Conservation (phyloP, 2,329 filamentous ascomycete species). For the Epichloe bromicola region DNA sequence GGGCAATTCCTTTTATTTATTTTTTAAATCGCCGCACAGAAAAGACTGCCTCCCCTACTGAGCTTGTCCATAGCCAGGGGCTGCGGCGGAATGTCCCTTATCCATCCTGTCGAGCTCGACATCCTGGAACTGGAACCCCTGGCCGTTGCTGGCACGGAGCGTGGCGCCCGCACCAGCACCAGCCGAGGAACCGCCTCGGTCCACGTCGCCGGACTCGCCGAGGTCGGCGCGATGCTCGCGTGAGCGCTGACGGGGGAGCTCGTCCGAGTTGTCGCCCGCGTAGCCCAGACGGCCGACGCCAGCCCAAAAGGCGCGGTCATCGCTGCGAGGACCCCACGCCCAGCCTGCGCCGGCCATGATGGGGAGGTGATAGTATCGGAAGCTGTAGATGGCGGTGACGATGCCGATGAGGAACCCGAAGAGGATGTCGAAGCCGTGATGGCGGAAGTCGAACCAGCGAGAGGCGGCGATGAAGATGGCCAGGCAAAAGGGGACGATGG, state of each 20-base stretch:
- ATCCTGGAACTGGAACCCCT: conserved; percentile 15
- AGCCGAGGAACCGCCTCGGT: conserved; percentile 1
- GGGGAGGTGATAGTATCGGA: conserved; percentile 77
- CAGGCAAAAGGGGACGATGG: conserved; percentile 56
- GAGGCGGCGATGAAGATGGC: conserved; percentile 76
- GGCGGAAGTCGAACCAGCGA: conserved; percentile 77
- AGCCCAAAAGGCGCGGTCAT: conserved; percentile 64
- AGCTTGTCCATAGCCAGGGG: neutral
- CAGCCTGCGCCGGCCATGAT: conserved; percentile 65
- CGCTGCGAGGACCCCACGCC: conserved; percentile 72
- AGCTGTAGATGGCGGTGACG: conserved; percentile 57
- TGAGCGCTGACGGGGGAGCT: conserved; percentile 9
- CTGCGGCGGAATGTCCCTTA: neutral
- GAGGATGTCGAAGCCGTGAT: conserved; percentile 86
- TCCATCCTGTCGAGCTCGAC: conserved; percentile 18
- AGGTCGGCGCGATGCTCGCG: conserved; percentile 12
- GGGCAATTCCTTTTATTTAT: too few relatives aligned
- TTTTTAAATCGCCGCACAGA: too few relatives aligned
- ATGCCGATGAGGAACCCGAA: conserved; percentile 73
- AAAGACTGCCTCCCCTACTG: neutral
- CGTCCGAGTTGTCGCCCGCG: conserved; percentile 28
- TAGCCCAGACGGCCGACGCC: conserved; percentile 52
- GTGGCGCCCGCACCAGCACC: neutral
- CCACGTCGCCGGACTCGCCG: conserved; percentile 15
- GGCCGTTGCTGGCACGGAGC: conserved; percentile 1